Evolutionary conservation across 2,329 filamentous ascomycete species (phyloP).

Genomic region (Ceratocystis ficicola): DNA sequence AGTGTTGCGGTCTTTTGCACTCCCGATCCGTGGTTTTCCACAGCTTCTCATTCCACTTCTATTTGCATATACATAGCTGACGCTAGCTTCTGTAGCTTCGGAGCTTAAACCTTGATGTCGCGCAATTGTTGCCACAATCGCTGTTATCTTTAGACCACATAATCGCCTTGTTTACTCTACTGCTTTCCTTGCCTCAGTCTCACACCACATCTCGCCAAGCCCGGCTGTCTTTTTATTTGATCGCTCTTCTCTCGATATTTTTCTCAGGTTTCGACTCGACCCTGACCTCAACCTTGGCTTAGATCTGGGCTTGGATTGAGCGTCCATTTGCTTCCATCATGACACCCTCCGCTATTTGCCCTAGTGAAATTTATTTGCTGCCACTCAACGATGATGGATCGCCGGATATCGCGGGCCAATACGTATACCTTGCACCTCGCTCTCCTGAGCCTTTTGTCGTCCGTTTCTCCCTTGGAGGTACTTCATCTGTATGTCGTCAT

Average conservation of each 20-base stretch:
- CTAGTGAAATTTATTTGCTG: conserved; percentile 70
- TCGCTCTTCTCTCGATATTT: background rate
- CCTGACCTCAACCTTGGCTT: background rate
- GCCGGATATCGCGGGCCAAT: conserved; percentile 75
- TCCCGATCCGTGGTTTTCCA: too few species aligned
- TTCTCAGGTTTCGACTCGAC: background rate
- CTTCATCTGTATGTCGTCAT: conserved; percentile 86
- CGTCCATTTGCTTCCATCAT: conserved; percentile 32
- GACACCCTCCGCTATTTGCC: conserved; percentile 50
- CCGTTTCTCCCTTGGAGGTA: conserved; percentile 84
- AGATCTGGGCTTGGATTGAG: background rate
- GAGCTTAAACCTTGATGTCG: conserved; percentile 9
- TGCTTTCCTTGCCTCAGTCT: background rate
- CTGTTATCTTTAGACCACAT: conserved; percentile 5
- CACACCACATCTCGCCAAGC: background rate
- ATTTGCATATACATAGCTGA: too few species aligned
- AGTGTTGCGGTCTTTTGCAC: background rate
- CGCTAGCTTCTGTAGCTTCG: background rate
- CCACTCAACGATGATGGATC: conserved; percentile 87
- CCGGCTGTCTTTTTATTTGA: background rate
- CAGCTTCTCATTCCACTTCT: too few species aligned
- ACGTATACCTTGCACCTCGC: conserved; percentile 75
- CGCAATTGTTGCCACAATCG: conserved; percentile 5
- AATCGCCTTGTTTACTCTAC: background rate
- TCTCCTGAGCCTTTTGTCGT: conserved; percentile 64